Evolutionary conservation across 257 asterid species (phyloP).

Genomic region (Lycium barbarum): DNA sequence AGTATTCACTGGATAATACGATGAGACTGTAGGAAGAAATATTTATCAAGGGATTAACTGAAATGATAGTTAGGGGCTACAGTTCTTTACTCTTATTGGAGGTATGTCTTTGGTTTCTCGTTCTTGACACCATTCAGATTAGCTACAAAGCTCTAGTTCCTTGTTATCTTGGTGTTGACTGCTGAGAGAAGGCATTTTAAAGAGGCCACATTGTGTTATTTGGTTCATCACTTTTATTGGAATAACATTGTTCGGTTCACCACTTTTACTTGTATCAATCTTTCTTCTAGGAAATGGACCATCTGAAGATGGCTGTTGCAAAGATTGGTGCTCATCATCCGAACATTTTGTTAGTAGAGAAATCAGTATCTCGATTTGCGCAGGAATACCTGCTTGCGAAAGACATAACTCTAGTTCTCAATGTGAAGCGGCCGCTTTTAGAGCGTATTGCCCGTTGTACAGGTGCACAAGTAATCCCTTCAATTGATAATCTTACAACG

Average conservation of each 20-base stretch:
- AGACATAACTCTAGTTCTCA: constrained; percentile 87
- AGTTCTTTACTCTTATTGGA: background rate
- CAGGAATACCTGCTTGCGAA: constrained; percentile 94
- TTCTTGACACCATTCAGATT: background rate
- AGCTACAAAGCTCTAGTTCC: constrained; percentile 17
- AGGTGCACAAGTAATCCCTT: constrained; percentile 87
- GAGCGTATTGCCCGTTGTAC: constrained; percentile 96
- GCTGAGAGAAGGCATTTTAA: background rate
- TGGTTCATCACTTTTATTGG: constrained; percentile 18
- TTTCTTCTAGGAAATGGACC: constrained; percentile 87
- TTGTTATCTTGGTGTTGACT: constrained; percentile 14
- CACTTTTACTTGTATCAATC: constrained; percentile 12
- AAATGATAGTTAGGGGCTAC: constrained; percentile 15
- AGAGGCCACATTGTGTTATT: background rate
- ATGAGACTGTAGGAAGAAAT: background rate
- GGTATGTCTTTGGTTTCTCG: background rate
- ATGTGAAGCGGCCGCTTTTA: constrained; percentile 82
- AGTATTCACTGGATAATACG: background rate
- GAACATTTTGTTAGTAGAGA: constrained; percentile 92
- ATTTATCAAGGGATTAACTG: background rate
- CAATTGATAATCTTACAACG: constrained; percentile 81
- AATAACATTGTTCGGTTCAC: background rate
- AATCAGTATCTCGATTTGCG: constrained; percentile 93
- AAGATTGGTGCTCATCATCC: constrained; percentile 88
- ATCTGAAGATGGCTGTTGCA: constrained; percentile 98